Evolutionary conservation across 352 stramenopile species (phyloP).

Genomic region (Peronospora destructor): DNA sequence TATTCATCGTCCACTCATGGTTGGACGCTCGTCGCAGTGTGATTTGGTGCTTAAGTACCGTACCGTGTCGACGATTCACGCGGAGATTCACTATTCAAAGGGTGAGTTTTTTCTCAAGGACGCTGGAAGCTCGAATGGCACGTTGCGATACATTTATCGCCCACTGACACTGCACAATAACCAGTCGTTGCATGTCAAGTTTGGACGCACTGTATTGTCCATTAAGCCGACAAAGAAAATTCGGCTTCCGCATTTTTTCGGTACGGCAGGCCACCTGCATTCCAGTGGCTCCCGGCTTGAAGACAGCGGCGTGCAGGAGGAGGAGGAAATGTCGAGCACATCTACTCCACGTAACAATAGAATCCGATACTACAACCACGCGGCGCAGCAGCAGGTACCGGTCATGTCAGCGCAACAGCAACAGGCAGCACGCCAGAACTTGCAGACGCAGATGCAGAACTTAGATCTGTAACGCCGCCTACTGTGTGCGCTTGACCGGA

Average conservation of each 20-base stretch:
- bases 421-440: constrained; percentile 29
- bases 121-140: constrained; percentile 90
- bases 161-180: constrained; percentile 88
- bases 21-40: constrained; percentile 90
- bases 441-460: constrained; percentile 66
- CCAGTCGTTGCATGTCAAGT: constrained; percentile 83
- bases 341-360: constrained; percentile 69
- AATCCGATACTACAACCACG: constrained; percentile 44
- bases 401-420: constrained; percentile 22
- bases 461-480: constrained; percentile 55
- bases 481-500: constrained; percentile 20
- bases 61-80: constrained; percentile 91
- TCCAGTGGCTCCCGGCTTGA: constrained; percentile 46
- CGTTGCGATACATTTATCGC: constrained; percentile 90
- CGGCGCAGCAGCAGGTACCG: constrained; percentile 35
- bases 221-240: constrained; percentile 89
- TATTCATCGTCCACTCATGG: constrained; percentile 86
- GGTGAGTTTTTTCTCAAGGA: constrained; percentile 93
- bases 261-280: constrained; percentile 43
- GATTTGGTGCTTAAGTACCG: constrained; percentile 94
- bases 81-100: constrained; percentile 90
- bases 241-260: constrained; percentile 77
- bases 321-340: constrained; percentile 47
- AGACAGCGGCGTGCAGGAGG: constrained; percentile 44
- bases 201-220: constrained; percentile 76